phyloP scores from a whole-genome alignment of 2,329 filamentous ascomycete genomes.

The Colletotrichum salicis region DNA sequence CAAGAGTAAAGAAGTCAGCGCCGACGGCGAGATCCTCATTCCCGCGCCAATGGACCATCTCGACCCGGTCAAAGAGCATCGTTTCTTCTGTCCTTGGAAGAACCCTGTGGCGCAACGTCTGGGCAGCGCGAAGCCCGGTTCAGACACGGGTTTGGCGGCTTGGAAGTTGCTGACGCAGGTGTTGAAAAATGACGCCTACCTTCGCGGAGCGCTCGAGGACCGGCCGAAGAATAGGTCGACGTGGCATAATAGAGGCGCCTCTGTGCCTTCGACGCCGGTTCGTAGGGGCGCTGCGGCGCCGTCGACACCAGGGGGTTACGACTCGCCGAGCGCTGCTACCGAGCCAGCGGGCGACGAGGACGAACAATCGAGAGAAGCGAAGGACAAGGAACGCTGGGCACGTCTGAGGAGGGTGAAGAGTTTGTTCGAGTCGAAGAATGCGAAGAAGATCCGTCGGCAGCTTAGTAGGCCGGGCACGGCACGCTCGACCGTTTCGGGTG shows the following conservation, averaged over 20 bases:
- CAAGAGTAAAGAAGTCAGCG: conserved; percentile 75
- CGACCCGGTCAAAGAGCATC: conserved; percentile 77
- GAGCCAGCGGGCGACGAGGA: conserved; percentile 51
- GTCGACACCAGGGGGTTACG: conserved; percentile 32
- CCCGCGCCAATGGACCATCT: conserved; percentile 73
- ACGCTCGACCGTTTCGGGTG: conserved; percentile 43
- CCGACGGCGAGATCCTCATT: conserved; percentile 62
- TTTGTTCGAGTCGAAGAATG: conserved; percentile 73
- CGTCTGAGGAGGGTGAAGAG: conserved; percentile 77
- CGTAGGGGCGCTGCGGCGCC: conserved; percentile 26
- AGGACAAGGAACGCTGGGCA: conserved; percentile 80
- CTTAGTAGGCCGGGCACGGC: conserved; percentile 55
- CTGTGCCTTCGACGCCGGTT: conserved; percentile 30
- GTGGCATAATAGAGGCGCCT: conserved; percentile 26
- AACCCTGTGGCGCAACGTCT: conserved; percentile 70
- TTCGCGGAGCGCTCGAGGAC: conserved; percentile 48
- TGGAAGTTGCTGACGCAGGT: conserved; percentile 67
- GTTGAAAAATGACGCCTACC: conserved; percentile 67
- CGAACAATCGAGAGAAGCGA: conserved; percentile 59
- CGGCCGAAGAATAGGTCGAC: conserved; percentile 34
- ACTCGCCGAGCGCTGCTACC: conserved; percentile 35
- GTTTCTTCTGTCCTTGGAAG: conserved; percentile 87
- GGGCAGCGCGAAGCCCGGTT: conserved; percentile 45
- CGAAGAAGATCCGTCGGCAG: conserved; percentile 60
- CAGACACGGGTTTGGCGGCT: conserved; percentile 54